Percentiles rank a stretch among this genome's conserved stretches.
Evolutionary conservation across 1,139 yeast genomes (phyloP).

Genomic region (Trichomonascaceae sp.): DNA sequence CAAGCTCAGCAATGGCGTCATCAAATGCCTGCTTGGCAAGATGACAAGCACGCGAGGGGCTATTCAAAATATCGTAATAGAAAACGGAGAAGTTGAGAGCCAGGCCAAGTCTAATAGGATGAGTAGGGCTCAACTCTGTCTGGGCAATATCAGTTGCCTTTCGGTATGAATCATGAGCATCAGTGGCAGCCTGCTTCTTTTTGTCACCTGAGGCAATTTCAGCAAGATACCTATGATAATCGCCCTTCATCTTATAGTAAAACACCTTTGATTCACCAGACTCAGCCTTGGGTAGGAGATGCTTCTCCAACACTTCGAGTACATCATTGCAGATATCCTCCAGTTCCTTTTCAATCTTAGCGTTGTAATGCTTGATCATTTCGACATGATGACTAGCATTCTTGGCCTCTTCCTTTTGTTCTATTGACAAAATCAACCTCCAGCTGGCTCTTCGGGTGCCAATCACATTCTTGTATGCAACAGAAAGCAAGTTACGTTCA

Average conservation of each 20-base stretch:
- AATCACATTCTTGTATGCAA: slow-evolving; percentile 96
- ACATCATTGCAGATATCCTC: slow-evolving; percentile 95
- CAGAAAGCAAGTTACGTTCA: slow-evolving; percentile 94
- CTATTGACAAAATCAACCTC: slow-evolving; percentile 98
- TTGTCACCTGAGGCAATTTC: slow-evolving; percentile 92
- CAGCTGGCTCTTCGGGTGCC: slow-evolving; percentile 99
- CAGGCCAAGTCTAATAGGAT: slow-evolving; percentile 96
- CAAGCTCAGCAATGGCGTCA: slow-evolving; percentile 98
- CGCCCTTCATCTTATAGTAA: slow-evolving; percentile 99
- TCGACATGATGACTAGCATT: slow-evolving; percentile 79
- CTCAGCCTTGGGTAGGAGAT: slow-evolving; percentile 90
- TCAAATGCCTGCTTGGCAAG: slow-evolving; percentile 99
- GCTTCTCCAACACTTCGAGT: slow-evolving; percentile 76
- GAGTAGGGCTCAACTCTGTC: slow-evolving; percentile 97
- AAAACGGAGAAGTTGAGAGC: slow-evolving; percentile 97
- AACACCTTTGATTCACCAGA: slow-evolving; percentile 98
- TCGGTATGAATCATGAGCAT: slow-evolving; percentile 93
- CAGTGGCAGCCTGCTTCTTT: slow-evolving; percentile 91
- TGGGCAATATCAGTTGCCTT: slow-evolving; percentile 97
- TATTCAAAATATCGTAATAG: slow-evolving; percentile 95
- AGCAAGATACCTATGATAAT: slow-evolving; percentile 98
- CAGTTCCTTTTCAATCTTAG: slow-evolving; percentile 91
- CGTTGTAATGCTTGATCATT: slow-evolving; percentile 89
- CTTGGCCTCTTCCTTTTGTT: slow-evolving; percentile 98
- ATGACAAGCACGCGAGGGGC: slow-evolving; percentile 99